These are phyloP conservation scores for Lachancea lanzarotensis DNA, from an alignment of 805 yeast species.

Conservation along the genomic window DNA sequence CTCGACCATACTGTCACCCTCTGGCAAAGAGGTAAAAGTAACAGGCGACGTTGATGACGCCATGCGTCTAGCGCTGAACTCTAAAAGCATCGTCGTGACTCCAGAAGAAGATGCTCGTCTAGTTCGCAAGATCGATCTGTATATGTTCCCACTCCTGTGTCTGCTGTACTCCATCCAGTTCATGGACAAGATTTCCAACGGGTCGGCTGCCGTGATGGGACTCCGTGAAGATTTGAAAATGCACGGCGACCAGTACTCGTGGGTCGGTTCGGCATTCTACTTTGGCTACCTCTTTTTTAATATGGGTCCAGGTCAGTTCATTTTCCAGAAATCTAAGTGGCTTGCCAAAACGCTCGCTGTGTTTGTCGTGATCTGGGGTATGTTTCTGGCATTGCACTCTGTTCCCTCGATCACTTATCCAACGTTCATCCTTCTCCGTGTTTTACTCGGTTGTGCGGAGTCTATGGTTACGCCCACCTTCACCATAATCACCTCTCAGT, in stretches of 20 bases:
- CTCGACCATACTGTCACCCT: constrained; percentile 23
- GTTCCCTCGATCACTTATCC: constrained; percentile 40
- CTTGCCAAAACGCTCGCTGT: constrained; percentile 45
- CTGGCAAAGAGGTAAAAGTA: constrained; percentile 22
- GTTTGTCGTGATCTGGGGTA: constrained; percentile 58
- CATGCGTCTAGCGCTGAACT: constrained; percentile 35
- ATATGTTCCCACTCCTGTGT: constrained; percentile 45
- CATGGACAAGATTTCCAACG: constrained; percentile 52
- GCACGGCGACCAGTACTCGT: constrained; percentile 39
- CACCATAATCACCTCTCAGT: constrained; percentile 50
- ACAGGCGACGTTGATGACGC: constrained; percentile 43
- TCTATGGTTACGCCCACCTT: constrained; percentile 51
- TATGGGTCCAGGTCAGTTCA: constrained; percentile 29
- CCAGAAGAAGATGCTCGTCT: constrained; percentile 33
- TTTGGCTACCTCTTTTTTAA: constrained; percentile 59
- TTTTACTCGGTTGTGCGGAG: constrained; percentile 47
- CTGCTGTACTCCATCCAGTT: constrained; percentile 45
- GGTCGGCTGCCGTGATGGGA: constrained; percentile 50
- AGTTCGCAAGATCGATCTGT: constrained; percentile 45
- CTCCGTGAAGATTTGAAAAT: constrained; percentile 40
- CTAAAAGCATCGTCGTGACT: constrained; percentile 28
- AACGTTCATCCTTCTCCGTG: constrained; percentile 43
- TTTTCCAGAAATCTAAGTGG: constrained; percentile 45
- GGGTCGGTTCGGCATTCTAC: constrained; percentile 58
- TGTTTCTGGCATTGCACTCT: constrained; percentile 46